Evolutionary conservation across 495 filamentous ascomycete genomes (phyloP), one percentile per base, ranked within the genome.

Genomic region (Penicillium coprophilum): DNA sequence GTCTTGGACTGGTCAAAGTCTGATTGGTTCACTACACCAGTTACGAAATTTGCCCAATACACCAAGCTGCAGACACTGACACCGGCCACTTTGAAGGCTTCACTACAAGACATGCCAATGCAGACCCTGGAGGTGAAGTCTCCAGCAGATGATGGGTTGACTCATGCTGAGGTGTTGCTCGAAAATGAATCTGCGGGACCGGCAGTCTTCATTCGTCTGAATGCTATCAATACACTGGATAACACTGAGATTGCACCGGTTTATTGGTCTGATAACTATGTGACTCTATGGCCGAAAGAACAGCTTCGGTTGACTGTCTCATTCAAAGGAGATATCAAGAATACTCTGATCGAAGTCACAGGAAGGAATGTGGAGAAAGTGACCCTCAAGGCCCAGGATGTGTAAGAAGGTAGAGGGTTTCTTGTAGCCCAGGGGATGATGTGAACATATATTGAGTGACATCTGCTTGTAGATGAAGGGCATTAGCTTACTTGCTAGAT

Each of bases 231-330:
- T 31, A 19, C 53, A 10, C 49, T 50, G 4, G 56, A 61, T 0
- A 68, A 73, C 0, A 48, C 71, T 8, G 78, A 84, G 40, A 67
- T 85, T 0, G 48, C 76, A 15, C 82, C 82, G 3, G 68, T 84
- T 6, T 76, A 70, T 32, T 87, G 82, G 80, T 80, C 77, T 0
- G 82, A 86, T 57, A 87, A 87, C 46, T 87, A 87, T 55, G 69
- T 87, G 13, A 85, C 84, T 1, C 64, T 88, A 11, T 85, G 78
- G 70, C 82, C 84, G 6, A 59, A 69, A 13, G 85, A 88, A 67
- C 79, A 70, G 50, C 20, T 84, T 0, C 47, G 27, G 0, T 2
- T 78, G 30, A 60, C 40, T 8, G 71, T 75, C 32, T n/a, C 34
- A 7, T 64, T 66, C 17, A 28, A 64, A 19, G 58, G 58, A 1